Conservation (phyloP, 164 flowering plant species). For the Macadamia tetraphylla region DNA sequence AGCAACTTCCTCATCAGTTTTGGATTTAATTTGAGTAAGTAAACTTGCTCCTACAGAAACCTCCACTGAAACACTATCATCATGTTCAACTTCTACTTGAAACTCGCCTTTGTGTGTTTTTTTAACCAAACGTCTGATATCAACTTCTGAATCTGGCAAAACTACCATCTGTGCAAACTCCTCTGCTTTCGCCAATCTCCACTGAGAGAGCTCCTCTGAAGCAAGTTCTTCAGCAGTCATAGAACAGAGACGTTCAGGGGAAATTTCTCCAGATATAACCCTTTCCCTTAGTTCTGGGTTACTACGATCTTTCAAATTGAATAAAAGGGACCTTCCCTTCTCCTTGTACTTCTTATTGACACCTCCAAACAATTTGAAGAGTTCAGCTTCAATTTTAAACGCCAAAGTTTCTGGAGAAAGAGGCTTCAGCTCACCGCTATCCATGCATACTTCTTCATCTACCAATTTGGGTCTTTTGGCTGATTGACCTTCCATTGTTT, state of each 20-base stretch:
- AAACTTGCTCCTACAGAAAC: slow-evolving; percentile 51
- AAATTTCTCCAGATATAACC: slow-evolving; percentile 79
- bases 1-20: slow-evolving; percentile 10
- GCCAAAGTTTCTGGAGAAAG: slow-evolving; percentile 53
- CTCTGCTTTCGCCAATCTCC: slow-evolving; percentile 99
- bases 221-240: slow-evolving; percentile 99
- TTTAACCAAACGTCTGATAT: slow-evolving; percentile 85
- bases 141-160: slow-evolving; percentile 76
- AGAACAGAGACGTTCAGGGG: slow-evolving; percentile 77
- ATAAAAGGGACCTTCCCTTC: slow-evolving; percentile 89
- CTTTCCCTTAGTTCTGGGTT: slow-evolving; percentile 91
- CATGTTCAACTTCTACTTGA: slow-evolving; percentile 78
- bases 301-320: slow-evolving; percentile 86
- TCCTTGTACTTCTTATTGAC: slow-evolving; percentile 96
- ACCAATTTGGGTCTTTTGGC: slow-evolving; percentile 26
- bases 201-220: slow-evolving; percentile 90
- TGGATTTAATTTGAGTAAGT: slow-evolving; percentile 21
- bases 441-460: slow-evolving; percentile 10
- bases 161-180: slow-evolving; percentile 92
- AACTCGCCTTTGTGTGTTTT: slow-evolving; percentile 98
- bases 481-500: slow-evolving; percentile 20
- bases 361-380: slow-evolving; percentile 88
- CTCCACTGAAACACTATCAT: slow-evolving; percentile 58
- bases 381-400: slow-evolving; percentile 72
- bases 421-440: slow-evolving; percentile 6